phyloP scores from a whole-genome alignment of 768 basidiomycete genomes.

The Tulasnella sp. region DNA sequence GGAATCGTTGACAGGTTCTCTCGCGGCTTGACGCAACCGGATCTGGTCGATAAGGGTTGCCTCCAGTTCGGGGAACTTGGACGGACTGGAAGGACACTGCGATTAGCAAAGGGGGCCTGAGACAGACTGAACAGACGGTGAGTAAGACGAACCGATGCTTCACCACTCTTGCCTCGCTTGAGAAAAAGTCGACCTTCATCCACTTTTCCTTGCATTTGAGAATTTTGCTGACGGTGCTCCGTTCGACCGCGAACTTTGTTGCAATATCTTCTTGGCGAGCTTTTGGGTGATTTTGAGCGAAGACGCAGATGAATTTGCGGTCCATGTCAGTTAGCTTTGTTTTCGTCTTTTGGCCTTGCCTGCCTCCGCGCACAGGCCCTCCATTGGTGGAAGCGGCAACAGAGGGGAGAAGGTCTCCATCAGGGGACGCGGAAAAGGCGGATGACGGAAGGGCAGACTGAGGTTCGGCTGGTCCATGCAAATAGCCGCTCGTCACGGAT shows the following conservation, averaged over 20 bases:
- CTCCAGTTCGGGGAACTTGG: constrained; percentile 75
- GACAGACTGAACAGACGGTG: background rate
- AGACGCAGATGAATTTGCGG: constrained; percentile 62
- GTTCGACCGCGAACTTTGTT: constrained; percentile 60
- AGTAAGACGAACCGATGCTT: constrained; percentile 49
- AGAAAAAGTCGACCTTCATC: constrained; percentile 47
- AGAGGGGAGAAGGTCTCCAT: background rate
- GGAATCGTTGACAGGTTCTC: constrained; percentile 44
- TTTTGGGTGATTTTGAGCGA: constrained; percentile 50
- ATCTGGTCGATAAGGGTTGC: constrained; percentile 50
- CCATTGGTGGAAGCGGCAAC: background rate
- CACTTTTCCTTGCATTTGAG: constrained; percentile 75
- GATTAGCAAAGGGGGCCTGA: constrained; percentile 3
- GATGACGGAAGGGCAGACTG: background rate
- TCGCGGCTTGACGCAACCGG: constrained; percentile 34
- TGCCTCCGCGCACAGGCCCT: background rate
- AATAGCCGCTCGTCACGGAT: constrained; percentile 5
- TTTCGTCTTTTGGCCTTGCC: constrained; percentile 15
- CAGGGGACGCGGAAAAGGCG: background rate
- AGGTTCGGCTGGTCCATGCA: background rate
- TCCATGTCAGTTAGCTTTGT: constrained; percentile 52
- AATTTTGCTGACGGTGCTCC: constrained; percentile 91
- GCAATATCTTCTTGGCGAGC: constrained; percentile 81
- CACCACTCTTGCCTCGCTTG: constrained; percentile 40
- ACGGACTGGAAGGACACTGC: constrained; percentile 37